Evolutionary conservation across 2,329 filamentous ascomycete genomes (phyloP), one percentile per base, ranked within the genome.

Genomic region (Cylindrodendrum hubeiense): DNA sequence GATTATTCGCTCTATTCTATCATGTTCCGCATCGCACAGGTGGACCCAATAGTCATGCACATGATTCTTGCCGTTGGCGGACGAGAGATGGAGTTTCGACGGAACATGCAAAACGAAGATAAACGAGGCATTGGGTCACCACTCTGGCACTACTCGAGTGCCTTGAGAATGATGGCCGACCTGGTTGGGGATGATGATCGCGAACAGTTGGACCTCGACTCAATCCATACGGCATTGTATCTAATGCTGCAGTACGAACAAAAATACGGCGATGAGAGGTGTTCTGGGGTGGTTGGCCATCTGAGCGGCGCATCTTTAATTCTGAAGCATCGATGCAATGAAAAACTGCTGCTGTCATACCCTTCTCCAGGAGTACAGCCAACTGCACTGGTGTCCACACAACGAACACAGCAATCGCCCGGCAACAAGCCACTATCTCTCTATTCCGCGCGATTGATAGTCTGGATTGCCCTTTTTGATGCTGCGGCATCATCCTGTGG

Each of bases 201-300:
- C 15, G 55, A 52, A 2, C 63, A 71, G 5, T 61, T 74, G 5
- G 74, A 79, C 28, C 66, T 79, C 3, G 77, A 79, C 51, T 68
- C 70, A 0, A 73, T 79, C 24, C 71, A 72, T 15, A 75, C 78
- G 2, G 72, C 74, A 1, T 54, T 79, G 7, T 80, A 77, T 65
- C 64, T 81, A 10, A 79, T 81, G 77, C 71, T 80, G 2, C 46
- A 78, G 3, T 81, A 80, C 37, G 79, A 80, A 66, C 78, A 80
- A 58, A 78, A 79, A 34, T 79, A 76, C 37, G 78, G 78, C n/a
- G 79, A 81, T 17, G 70, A 72, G 1, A 67, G 63, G 12, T 77
- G 77, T 21, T 70, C 66, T 8, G 77, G 77, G 1, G 66, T 77
- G 34, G 58, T 71, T 2, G 77, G 78, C 21, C 78, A 80, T 53